Evolutionary conservation across 2,329 filamentous ascomycete genomes (phyloP).

Genomic region (Periconia sp.): DNA sequence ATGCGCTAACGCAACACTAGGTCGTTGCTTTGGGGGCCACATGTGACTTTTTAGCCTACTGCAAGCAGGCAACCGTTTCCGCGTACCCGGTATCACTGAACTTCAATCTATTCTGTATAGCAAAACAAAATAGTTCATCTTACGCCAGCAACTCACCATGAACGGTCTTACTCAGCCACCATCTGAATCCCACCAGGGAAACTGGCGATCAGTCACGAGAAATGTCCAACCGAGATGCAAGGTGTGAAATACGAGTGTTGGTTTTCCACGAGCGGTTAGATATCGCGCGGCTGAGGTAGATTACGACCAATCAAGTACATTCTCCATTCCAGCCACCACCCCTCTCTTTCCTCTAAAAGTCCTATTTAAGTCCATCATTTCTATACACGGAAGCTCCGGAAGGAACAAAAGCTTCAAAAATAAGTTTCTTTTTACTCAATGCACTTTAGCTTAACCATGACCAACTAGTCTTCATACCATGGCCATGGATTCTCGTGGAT

Average conservation of each 20-base stretch:
- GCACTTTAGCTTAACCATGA: background rate
- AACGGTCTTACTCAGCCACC: slow-evolving; percentile 3
- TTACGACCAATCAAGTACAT: background rate
- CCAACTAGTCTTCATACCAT: background rate
- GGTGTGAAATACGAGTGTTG: background rate
- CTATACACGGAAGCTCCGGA: background rate
- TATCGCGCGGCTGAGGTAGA: background rate
- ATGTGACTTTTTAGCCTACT: background rate
- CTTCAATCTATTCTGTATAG: background rate
- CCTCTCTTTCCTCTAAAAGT: background rate
- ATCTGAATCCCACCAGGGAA: background rate
- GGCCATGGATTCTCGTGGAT: background rate
- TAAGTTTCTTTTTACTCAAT: background rate
- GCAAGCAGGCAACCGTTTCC: slow-evolving; percentile 6
- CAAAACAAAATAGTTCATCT: background rate
- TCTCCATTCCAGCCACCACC: background rate
- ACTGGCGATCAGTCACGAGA: background rate
- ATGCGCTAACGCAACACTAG: too few species aligned
- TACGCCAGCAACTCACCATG: slow-evolving; percentile 3
- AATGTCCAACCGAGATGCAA: background rate
- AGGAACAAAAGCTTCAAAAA: background rate
- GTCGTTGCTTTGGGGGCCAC: background rate
- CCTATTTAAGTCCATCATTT: background rate
- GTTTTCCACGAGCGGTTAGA: background rate
- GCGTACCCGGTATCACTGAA: slow-evolving; percentile 2